phyloP scores from a whole-genome alignment of 345 rosid species.

The Aegle marmelos region DNA sequence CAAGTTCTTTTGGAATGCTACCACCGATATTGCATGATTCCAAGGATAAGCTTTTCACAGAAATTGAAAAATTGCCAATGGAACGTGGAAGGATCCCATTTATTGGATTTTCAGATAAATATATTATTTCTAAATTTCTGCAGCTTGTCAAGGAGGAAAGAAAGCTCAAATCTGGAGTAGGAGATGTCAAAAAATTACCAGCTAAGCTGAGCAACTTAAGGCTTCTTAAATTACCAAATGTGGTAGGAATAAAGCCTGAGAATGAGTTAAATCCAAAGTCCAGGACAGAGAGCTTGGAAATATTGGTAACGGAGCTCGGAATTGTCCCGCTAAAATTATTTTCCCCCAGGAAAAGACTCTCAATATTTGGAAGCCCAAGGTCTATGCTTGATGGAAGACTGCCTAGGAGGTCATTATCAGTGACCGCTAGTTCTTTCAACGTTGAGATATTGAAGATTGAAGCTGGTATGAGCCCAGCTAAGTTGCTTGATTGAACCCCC shows the following conservation, averaged over 20 bases:
- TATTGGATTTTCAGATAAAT: neutral
- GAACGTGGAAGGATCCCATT: neutral
- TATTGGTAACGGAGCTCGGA: neutral
- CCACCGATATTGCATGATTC: neutral
- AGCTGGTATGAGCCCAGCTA: neutral
- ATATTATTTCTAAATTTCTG: neutral
- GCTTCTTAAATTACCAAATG: neutral
- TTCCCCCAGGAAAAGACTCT: rapidly evolving
- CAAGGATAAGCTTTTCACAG: neutral
- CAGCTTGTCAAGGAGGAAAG: neutral
- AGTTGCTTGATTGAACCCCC: neutral
- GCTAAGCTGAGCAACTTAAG: neutral
- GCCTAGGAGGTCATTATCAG: neutral
- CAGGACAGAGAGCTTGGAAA: neutral
- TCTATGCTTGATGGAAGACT: neutral
- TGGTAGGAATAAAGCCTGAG: neutral
- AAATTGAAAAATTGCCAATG: neutral
- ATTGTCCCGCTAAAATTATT: neutral
- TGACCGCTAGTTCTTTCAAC: neutral
- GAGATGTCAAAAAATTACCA: neutral
- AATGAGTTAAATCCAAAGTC: neutral
- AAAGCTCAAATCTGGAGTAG: neutral
- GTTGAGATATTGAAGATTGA: neutral
- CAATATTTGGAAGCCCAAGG: neutral
- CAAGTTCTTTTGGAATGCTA: neutral